Evolutionary conservation across 176 grass and related monocot genomes (phyloP).

Genomic region (Pontederia crassipes): DNA sequence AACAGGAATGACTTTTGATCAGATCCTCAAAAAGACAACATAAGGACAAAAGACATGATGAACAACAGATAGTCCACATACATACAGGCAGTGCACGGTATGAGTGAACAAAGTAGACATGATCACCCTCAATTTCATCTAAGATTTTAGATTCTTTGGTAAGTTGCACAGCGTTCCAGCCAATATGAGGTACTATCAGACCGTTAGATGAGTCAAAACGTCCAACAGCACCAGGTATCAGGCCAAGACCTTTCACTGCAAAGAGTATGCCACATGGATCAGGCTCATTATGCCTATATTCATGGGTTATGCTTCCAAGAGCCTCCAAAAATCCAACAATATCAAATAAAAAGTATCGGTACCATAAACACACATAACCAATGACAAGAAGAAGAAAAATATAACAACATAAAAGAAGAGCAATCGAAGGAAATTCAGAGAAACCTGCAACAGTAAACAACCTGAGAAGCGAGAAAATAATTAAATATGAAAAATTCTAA

Average conservation of each 20-base stretch:
- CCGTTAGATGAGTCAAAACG: conserved; percentile 80
- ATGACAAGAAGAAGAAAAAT: too few species aligned
- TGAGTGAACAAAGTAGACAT: conserved; percentile 99
- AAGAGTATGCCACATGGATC: conserved; percentile 6
- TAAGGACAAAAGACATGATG: not conserved
- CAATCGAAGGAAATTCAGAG: too few species aligned
- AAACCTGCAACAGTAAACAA: too few species aligned
- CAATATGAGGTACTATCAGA: conserved; percentile 92
- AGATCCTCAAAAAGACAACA: conserved; percentile 15
- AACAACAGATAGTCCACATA: not conserved
- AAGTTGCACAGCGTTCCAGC: conserved; percentile 79
- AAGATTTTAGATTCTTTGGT: conserved; percentile 76
- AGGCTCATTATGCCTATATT: too few species aligned
- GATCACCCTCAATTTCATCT: conserved; percentile 57
- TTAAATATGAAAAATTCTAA: too few species aligned
- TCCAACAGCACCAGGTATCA: conserved; percentile 77
- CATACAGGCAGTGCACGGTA: conserved; percentile 67
- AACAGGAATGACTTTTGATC: conserved; percentile 29
- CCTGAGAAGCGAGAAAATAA: too few species aligned
- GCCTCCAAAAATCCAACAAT: not conserved
- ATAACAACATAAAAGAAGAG: too few species aligned
- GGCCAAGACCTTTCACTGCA: conserved; percentile 79
- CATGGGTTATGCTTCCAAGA: too few species aligned
- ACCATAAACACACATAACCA: too few species aligned
- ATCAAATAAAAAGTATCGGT: not conserved